Base-by-base conservation (phyloP, 2,329 filamentous ascomycete species). In the Blastomyces emzantsi region DNA sequence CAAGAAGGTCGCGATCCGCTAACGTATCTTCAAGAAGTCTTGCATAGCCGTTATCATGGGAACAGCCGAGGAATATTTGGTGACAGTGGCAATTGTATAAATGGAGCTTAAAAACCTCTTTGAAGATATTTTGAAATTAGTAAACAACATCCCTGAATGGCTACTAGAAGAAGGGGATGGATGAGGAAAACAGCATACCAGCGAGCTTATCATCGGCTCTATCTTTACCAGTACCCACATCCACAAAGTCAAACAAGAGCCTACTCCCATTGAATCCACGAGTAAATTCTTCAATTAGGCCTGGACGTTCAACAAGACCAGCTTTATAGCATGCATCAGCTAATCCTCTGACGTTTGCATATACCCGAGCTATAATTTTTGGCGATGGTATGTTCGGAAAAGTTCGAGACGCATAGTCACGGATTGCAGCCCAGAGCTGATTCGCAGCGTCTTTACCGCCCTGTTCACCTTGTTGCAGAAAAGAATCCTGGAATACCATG, bases 41-140 rank as follows among this genome's bases (percentile, higher is more conserved):
- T 30, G 80, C 79, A 70, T 85, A 86, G 28, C 81, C 78, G 63
- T 80, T 80, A 72, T 84, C 82, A 64, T 83, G 81, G 17, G 82
- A 82, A 71, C 83, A 85, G 9, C 84, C 85, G 45, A 87, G 76
- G 59, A 86, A 75, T 61, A 87, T 80, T 63, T 85, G 83, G 62
- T 82, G 83, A 69, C 85, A 87, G 67, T 85, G 83, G 66, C 79
- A 81, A 68, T 86, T 81, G 72, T 81, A 77, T 60, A 85, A 74
- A 71, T 82, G 79, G 58, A 83, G 71, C 67, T 82, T 81, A 72
- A 87, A 81, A 33, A 76, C 75, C 67, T 83, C 83, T 84, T 66
- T 45, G 61, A n/a, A 28, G 62, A 56, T 63, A 59, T 56, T 28
- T 30, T 8, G 28, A 30, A n/a, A 30, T 60, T 60, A 63, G 45